These are phyloP conservation scores for Ceratocystis ficicola DNA, from an alignment of 2,329 filamentous ascomycete species.

Conservation along the genomic window DNA sequence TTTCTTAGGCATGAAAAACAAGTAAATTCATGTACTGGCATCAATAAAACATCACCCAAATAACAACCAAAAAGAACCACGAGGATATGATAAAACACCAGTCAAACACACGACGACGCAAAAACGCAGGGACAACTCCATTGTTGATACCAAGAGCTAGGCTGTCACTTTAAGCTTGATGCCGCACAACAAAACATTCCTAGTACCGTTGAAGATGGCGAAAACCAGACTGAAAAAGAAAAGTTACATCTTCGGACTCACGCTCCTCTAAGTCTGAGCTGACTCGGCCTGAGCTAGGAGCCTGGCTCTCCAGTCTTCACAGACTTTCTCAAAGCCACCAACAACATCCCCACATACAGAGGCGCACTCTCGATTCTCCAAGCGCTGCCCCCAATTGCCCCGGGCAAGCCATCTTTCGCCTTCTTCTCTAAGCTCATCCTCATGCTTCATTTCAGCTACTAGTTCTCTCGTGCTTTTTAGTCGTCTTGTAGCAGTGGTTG, in stretches of 20 bases:
- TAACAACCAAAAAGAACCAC: neutral
- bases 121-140: neutral
- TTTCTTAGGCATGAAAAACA: neutral
- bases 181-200: neutral
- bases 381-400: constrained; percentile 69
- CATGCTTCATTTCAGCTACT: constrained; percentile 70
- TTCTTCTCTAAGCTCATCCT: constrained; percentile 71
- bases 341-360: constrained; percentile 77
- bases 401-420: constrained; percentile 69
- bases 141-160: neutral
- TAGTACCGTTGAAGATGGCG: neutral
- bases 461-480: constrained; percentile 74
- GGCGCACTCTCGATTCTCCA: constrained; percentile 69
- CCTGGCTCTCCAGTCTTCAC: constrained; percentile 68
- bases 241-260: neutral
- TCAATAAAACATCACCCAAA: neutral
- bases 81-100: neutral
- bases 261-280: constrained; percentile 29
- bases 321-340: constrained; percentile 82
- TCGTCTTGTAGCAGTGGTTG: constrained; percentile 65
- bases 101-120: neutral
- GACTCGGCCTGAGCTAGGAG: constrained; percentile 54
- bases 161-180: neutral
- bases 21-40: neutral
- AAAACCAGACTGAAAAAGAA: constrained; percentile 1